Percentiles rank a stretch among this genome's conserved stretches.
Evolutionary conservation across 164 flowering plant genomes (phyloP).

Genomic region (Magnolia kwangsiensis): DNA sequence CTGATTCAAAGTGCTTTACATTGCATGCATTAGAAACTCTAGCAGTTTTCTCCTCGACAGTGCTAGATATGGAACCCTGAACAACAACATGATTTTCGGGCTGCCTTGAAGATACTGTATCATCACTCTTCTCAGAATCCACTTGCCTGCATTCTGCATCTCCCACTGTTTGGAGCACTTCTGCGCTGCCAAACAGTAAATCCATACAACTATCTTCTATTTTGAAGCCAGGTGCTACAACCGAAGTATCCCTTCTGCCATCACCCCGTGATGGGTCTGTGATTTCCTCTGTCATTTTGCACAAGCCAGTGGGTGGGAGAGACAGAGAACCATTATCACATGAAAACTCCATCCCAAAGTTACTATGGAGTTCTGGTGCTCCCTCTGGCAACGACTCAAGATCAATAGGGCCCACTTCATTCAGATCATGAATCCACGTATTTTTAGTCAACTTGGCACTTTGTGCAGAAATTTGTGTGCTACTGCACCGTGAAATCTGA

Average conservation of each 20-base stretch:
- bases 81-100: slow-evolving; percentile 12
- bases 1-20: slow-evolving; percentile 13
- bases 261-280: slow-evolving; percentile 1
- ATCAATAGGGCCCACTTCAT: slow-evolving; percentile 11
- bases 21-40: slow-evolving; percentile 8
- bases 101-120: slow-evolving; percentile 14
- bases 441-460: background rate
- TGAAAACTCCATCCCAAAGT: background rate
- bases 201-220: background rate
- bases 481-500: background rate
- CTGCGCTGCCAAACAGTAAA: background rate
- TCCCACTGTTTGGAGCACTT: slow-evolving; percentile 6
- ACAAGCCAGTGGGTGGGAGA: background rate
- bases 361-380: slow-evolving; percentile 4
- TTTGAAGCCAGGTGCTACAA: background rate
- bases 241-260: background rate
- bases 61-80: slow-evolving; percentile 9
- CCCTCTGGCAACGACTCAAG: slow-evolving; percentile 18
- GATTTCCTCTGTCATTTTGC: background rate
- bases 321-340: background rate
- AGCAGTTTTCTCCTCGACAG: background rate
- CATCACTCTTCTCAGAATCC: slow-evolving; percentile 25
- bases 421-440: background rate
- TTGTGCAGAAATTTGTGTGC: background rate
- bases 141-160: slow-evolving; percentile 7